A percentile compares a stretch with the other conserved stretches of the same genome.
Conservation (phyloP, 1,284 basidiomycete genomes). For the Trametes hirsuta region DNA sequence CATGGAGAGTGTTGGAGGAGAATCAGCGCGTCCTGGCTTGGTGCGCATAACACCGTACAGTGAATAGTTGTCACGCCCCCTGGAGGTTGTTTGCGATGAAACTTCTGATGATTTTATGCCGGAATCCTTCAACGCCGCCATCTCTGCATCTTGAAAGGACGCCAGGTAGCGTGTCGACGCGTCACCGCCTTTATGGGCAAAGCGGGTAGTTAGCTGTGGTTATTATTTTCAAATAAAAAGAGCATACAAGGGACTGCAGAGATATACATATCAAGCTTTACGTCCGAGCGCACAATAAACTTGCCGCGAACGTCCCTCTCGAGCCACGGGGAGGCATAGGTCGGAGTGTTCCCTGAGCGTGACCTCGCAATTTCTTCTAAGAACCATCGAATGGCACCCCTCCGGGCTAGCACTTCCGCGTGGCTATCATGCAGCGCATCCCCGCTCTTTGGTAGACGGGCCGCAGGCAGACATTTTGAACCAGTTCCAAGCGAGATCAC, state of each 20-base stretch:
- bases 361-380: slow-evolving; percentile 63
- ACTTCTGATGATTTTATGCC: slow-evolving; percentile 38
- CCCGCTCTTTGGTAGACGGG: slow-evolving; percentile 67
- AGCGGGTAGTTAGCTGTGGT: slow-evolving; percentile 3
- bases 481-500: slow-evolving; percentile 82
- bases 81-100: slow-evolving; percentile 47
- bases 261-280: slow-evolving; percentile 74
- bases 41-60: slow-evolving; percentile 80
- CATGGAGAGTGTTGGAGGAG: slow-evolving; percentile 79
- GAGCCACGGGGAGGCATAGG: slow-evolving; percentile 46
- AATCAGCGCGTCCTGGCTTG: slow-evolving; percentile 89
- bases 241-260: slow-evolving; percentile 87
- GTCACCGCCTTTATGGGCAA: slow-evolving; percentile 67
- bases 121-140: slow-evolving; percentile 70
- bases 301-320: slow-evolving; percentile 37
- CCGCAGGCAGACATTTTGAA: slow-evolving; percentile 82
- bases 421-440: slow-evolving; percentile 89
- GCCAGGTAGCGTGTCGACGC: slow-evolving; percentile 84
- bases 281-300: slow-evolving; percentile 54
- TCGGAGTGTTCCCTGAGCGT: slow-evolving; percentile 7
- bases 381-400: slow-evolving; percentile 83
- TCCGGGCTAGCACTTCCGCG: slow-evolving; percentile 86
- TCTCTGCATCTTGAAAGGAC: slow-evolving; percentile 65
- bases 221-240: background rate
- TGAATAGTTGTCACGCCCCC: slow-evolving; percentile 81